Percentiles rank a stretch among this genome's conserved stretches.
Evolutionary conservation across 2,329 filamentous ascomycete species (phyloP).

Genomic region (Aspergillus sp.): DNA sequence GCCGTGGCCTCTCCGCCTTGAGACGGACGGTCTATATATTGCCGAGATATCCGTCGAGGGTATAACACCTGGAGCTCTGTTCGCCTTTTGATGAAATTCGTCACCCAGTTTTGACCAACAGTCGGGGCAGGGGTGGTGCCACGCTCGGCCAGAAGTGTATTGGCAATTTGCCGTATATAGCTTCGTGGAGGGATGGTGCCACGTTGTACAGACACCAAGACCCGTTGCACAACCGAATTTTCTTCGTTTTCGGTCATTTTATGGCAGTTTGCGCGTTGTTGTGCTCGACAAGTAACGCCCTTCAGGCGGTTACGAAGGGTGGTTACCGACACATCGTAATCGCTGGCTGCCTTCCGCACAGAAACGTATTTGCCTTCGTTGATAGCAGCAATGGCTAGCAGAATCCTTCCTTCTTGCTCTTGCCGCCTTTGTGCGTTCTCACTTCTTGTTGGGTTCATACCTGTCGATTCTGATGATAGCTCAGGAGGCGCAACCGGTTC

Average conservation of each 20-base stretch:
- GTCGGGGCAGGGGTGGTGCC: neutral
- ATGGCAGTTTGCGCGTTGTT: neutral
- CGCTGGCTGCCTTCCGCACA: neutral
- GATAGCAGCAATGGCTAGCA: neutral
- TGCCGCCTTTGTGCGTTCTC: neutral
- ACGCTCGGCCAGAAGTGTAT: neutral
- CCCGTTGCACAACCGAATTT: neutral
- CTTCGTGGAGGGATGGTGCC: neutral
- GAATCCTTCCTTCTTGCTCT: neutral
- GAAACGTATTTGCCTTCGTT: neutral
- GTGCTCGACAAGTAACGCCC: neutral
- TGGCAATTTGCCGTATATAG: neutral
- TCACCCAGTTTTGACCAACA: neutral
- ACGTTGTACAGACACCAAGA: neutral
- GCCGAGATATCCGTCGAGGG: neutral
- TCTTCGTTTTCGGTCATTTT: neutral
- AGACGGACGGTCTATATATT: neutral
- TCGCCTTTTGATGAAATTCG: neutral
- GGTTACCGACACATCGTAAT: neutral
- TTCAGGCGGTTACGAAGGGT: neutral
- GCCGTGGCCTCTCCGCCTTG: neutral
- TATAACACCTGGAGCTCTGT: neutral
- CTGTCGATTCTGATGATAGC: neutral
- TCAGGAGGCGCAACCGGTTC: neutral
- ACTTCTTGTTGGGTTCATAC: neutral